phyloP scores from a whole-genome alignment of 2,329 filamentous ascomycete genomes.

The Monilinia aucupariae region DNA sequence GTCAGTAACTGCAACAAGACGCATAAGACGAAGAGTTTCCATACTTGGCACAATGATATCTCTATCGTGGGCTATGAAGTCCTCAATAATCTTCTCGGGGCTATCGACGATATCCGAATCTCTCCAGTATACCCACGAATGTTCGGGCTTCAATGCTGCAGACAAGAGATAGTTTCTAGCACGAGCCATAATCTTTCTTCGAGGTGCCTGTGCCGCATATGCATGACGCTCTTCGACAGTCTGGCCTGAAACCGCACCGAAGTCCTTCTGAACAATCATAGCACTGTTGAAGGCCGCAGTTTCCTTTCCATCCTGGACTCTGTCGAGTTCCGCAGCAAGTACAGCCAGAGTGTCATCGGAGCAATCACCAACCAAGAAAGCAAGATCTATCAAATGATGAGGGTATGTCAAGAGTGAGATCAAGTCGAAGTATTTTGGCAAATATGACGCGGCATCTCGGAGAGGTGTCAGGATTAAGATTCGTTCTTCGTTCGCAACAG shows the following conservation, averaged over 20 bases:
- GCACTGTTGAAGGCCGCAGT: constrained; percentile 73
- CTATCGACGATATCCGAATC: constrained; percentile 96
- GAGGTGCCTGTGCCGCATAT: constrained; percentile 81
- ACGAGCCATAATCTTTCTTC: constrained; percentile 82
- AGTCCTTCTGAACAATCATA: constrained; percentile 85
- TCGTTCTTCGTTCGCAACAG: constrained; percentile 73
- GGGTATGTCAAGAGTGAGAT: constrained; percentile 86
- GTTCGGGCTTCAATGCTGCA: constrained; percentile 80
- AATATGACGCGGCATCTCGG: constrained; percentile 76
- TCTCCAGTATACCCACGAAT: constrained; percentile 98
- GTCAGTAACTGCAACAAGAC: constrained; percentile 29
- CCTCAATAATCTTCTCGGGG: constrained; percentile 80
- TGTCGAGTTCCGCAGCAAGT: constrained; percentile 76
- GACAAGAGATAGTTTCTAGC: constrained; percentile 89
- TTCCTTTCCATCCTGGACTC: constrained; percentile 76
- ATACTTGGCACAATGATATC: constrained; percentile 93
- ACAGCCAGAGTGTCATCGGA: constrained; percentile 87
- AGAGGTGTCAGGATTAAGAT: constrained; percentile 89
- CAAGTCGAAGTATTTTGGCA: constrained; percentile 90
- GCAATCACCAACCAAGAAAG: constrained; percentile 89
- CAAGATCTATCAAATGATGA: constrained; percentile 90
- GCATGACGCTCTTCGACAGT: constrained; percentile 76
- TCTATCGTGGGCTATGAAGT: constrained; percentile 88
- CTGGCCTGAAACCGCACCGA: constrained; percentile 59
- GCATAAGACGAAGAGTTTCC: constrained; percentile 35